Percentiles rank a stretch among this genome's conserved stretches.
Conservation (phyloP, 495 filamentous ascomycete species). For the Penicillium desertorum region DNA sequence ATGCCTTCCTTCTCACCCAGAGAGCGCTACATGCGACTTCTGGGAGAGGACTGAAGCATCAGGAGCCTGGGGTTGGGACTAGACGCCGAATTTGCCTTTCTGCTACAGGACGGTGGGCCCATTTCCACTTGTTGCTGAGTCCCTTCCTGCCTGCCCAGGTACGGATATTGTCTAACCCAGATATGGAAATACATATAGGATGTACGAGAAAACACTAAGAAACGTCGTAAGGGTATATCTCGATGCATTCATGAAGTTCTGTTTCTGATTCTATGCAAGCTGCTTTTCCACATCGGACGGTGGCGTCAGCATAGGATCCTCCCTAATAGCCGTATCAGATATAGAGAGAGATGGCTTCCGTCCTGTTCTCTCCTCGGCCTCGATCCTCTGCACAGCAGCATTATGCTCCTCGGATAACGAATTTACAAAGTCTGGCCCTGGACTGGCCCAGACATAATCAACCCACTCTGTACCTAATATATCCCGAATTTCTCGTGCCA, state of each 20-base stretch:
- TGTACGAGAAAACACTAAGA: background rate
- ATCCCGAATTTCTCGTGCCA: slow-evolving; percentile 63
- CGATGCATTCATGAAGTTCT: background rate
- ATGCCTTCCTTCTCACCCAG: slow-evolving; percentile 44
- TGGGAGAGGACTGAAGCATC: slow-evolving; percentile 42
- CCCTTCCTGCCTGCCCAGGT: background rate
- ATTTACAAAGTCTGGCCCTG: slow-evolving; percentile 61
- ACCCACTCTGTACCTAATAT: slow-evolving; percentile 63
- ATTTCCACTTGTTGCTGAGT: background rate
- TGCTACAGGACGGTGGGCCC: background rate
- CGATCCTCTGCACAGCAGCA: slow-evolving; percentile 18
- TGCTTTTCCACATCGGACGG: slow-evolving; percentile 32
- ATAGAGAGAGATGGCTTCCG: slow-evolving; percentile 6
- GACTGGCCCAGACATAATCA: slow-evolving; percentile 73
- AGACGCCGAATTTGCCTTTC: background rate
- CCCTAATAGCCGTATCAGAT: slow-evolving; percentile 2
- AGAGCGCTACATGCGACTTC: slow-evolving; percentile 42
- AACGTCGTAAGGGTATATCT: background rate
- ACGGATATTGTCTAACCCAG: background rate
- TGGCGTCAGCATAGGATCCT: slow-evolving; percentile 31
- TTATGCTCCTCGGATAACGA: slow-evolving; percentile 38
- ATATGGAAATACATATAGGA: background rate
- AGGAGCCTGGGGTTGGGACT: background rate
- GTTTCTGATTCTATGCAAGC: slow-evolving; percentile 18
- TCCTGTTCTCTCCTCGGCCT: slow-evolving; percentile 8